Percentiles rank a stretch among this genome's conserved stretches.
Conservation (phyloP, 768 basidiomycete species). For the Ramaria rubella region DNA sequence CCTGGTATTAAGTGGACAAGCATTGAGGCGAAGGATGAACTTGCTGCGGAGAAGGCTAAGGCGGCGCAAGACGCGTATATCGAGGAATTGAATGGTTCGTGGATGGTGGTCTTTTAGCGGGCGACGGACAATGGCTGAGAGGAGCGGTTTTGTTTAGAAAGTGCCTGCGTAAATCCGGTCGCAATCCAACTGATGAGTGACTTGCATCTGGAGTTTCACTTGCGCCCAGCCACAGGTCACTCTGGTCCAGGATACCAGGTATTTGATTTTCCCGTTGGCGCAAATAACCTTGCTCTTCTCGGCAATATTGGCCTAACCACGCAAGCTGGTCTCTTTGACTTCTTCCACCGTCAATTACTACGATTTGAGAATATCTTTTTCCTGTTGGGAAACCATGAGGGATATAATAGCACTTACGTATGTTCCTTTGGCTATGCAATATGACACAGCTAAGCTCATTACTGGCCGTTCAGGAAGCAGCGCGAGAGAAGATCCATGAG, state of each 20-base stretch:
- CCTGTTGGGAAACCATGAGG: conserved; percentile 31
- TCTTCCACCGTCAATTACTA: conserved; percentile 25
- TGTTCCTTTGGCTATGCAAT: conserved; percentile 1
- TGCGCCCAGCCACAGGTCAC: conserved; percentile 13
- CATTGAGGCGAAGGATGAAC: conserved; percentile 11
- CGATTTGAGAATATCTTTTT: conserved; percentile 29
- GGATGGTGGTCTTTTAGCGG: neutral
- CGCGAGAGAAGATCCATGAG: conserved; percentile 9
- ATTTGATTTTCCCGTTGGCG: conserved; percentile 22
- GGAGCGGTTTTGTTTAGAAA: neutral
- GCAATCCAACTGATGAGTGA: conserved; percentile 26
- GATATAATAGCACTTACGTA: conserved; percentile 17
- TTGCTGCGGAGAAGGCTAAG: conserved; percentile 10
- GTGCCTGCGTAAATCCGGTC: conserved; percentile 14
- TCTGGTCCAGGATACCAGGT: conserved; percentile 14
- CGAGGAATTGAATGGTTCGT: conserved; percentile 10
- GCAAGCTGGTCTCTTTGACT: conserved; percentile 27
- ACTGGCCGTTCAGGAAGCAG: conserved; percentile 1
- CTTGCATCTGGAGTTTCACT: conserved; percentile 25
- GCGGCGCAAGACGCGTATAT: conserved; percentile 11
- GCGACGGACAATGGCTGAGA: neutral
- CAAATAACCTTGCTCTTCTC: conserved; percentile 28
- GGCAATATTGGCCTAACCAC: conserved; percentile 33
- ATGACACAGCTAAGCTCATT: neutral
- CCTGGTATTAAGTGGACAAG: conserved; percentile 11